A percentile compares a stretch with the other conserved stretches of the same genome.
Conservation (phyloP, 192 early-diverging fungal species). For the Spizellomyces sp. region DNA sequence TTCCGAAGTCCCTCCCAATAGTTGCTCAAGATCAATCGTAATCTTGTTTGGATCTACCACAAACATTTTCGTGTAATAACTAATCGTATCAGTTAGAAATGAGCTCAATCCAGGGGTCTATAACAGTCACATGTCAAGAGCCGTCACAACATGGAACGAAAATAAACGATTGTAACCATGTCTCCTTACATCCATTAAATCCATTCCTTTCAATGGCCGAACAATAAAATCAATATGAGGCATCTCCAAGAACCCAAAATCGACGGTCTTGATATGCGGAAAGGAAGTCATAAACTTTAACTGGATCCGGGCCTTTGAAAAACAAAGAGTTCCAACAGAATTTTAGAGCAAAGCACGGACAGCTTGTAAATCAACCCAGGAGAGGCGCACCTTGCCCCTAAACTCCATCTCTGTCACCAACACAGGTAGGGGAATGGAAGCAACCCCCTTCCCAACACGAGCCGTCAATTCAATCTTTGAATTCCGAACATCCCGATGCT, state of each 20-base stretch:
- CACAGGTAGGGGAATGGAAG: slow-evolving; percentile 83
- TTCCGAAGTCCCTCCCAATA: slow-evolving; percentile 31
- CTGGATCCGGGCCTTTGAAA: slow-evolving; percentile 71
- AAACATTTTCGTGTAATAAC: slow-evolving; percentile 1
- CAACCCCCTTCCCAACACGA: slow-evolving; percentile 82
- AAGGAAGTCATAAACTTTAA: slow-evolving; percentile 85
- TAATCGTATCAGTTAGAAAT: slow-evolving; percentile 54
- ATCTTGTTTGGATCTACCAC: slow-evolving; percentile 68
- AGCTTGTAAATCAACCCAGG: no score
- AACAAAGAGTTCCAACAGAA: slow-evolving; percentile 29
- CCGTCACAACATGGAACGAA: neutral
- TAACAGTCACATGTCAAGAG: slow-evolving; percentile 3
- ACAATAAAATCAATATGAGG: slow-evolving; percentile 88
- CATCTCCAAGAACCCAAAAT: slow-evolving; percentile 82
- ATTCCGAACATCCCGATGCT: slow-evolving; percentile 58
- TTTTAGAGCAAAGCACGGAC: neutral
- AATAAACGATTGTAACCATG: neutral
- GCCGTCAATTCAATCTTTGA: slow-evolving; percentile 86
- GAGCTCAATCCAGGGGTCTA: slow-evolving; percentile 80
- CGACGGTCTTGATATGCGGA: slow-evolving; percentile 83
- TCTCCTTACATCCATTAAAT: slow-evolving; percentile 71
- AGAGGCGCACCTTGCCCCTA: slow-evolving; percentile 13
- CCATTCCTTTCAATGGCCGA: slow-evolving; percentile 74
- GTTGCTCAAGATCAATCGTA: slow-evolving; percentile 66
- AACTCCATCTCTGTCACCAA: slow-evolving; percentile 86